Conservation (phyloP, 176 grass and related monocot genomes). For the Zea mays region DNA sequence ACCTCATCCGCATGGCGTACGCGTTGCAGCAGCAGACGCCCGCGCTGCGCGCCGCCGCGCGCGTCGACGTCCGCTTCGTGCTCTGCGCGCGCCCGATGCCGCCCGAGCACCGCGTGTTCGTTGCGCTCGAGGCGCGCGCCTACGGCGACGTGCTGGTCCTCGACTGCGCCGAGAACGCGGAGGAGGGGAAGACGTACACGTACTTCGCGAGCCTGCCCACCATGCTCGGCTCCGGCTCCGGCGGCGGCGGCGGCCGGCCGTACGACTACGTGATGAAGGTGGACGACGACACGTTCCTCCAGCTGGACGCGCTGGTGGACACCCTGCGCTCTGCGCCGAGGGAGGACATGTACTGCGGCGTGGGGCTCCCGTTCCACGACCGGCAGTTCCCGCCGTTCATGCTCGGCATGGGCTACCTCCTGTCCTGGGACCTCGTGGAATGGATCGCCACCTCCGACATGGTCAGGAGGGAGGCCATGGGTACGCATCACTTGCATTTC, state of each 20-base stretch:
- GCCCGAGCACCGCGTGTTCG: constrained; percentile 48
- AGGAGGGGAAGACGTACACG: constrained; percentile 52
- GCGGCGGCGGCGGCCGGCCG: background rate
- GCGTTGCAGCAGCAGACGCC: constrained; percentile 44
- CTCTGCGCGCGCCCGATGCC: constrained; percentile 54
- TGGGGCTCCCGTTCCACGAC: constrained; percentile 50
- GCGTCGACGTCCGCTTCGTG: constrained; percentile 60
- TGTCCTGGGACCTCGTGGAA: constrained; percentile 85
- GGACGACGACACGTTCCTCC: constrained; percentile 85
- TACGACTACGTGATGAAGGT: constrained; percentile 91
- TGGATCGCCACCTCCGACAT: constrained; percentile 75
- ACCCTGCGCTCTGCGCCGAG: constrained; percentile 45
- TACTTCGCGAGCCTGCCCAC: constrained; percentile 60
- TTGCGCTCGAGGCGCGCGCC: constrained; percentile 53
- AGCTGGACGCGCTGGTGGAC: constrained; percentile 53
- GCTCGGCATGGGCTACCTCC: constrained; percentile 82
- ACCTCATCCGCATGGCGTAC: constrained; percentile 66
- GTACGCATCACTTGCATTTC: background rate
- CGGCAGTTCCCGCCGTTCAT: constrained; percentile 50
- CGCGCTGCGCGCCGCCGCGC: constrained; percentile 28
- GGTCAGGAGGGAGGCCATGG: constrained; percentile 38
- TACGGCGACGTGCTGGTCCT: constrained; percentile 60
- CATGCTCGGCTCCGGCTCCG: constrained; percentile 15
- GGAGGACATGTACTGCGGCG: constrained; percentile 70
- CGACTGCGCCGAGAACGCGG: constrained; percentile 56